A percentile compares a stretch with the other conserved stretches of the same genome.
These are phyloP conservation scores for Pyracantha coccinea DNA, from an alignment of 331 rosid genomes.

Conservation along the genomic window DNA sequence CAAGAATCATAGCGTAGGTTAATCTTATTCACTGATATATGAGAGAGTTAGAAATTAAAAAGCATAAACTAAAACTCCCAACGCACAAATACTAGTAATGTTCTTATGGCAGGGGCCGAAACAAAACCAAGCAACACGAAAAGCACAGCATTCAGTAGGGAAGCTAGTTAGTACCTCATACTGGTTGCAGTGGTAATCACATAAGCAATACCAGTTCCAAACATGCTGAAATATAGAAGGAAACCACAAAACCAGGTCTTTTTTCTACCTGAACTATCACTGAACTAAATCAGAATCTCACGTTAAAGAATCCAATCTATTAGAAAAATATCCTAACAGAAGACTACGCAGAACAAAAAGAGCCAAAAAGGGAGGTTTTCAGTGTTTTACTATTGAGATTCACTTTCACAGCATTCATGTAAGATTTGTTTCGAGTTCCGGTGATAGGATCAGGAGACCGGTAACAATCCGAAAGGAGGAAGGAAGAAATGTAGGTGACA, in stretches of 20 bases:
- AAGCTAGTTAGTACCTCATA: conserved; percentile 33
- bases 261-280: conserved; percentile 37
- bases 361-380: background rate
- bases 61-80: background rate
- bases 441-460: conserved; percentile 53
- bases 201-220: conserved; percentile 53
- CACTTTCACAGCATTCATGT: conserved; percentile 55
- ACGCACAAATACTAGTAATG: background rate
- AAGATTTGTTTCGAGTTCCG: conserved; percentile 55
- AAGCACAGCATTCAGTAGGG: background rate
- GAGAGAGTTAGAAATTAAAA: background rate
- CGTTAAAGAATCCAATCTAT: conserved; percentile 3
- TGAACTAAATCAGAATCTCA: conserved; percentile 13
- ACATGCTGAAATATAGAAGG: conserved; percentile 46
- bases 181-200: conserved; percentile 60
- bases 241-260: conserved; percentile 45
- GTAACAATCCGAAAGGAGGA: conserved; percentile 58
- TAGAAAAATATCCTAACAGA: conserved; percentile 2
- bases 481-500: conserved; percentile 51
- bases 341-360: background rate
- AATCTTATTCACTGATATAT: background rate
- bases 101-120: background rate
- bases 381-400: conserved; percentile 39
- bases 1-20: no score
- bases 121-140: background rate